Evolutionary conservation across 306 rosid genomes (phyloP).

Genomic region (Fagus crenata): DNA sequence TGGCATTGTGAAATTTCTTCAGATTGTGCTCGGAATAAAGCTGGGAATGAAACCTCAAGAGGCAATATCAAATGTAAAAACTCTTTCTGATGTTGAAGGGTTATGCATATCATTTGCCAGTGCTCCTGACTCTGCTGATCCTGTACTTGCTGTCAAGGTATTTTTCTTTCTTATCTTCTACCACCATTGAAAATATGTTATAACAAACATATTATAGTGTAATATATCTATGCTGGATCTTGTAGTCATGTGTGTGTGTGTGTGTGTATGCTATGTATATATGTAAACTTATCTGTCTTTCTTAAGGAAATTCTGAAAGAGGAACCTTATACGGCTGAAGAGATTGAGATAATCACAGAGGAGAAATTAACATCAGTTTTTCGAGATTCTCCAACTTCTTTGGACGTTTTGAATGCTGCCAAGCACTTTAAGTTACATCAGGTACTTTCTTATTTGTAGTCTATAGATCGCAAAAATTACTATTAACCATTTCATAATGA

Average conservation of each 20-base stretch:
- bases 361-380: conserved; percentile 64
- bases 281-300: conserved; percentile 13
- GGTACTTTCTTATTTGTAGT: conserved; percentile 42
- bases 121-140: conserved; percentile 63
- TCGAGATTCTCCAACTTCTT: conserved; percentile 59
- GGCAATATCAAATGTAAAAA: conserved; percentile 65
- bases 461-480: conserved; percentile 5
- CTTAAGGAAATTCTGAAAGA: conserved; percentile 81
- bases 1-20: conserved; percentile 17
- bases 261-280: background rate
- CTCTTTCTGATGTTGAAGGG: conserved; percentile 92
- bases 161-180: conserved; percentile 21
- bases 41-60: conserved; percentile 76
- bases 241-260: background rate
- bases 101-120: conserved; percentile 71
- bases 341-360: conserved; percentile 60
- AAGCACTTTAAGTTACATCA: conserved; percentile 78
- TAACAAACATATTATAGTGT: background rate
- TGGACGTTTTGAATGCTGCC: conserved; percentile 79
- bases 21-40: conserved; percentile 88
- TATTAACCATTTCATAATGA: conserved; percentile 4
- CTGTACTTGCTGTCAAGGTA: conserved; percentile 89
- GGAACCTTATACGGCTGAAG: conserved; percentile 80
- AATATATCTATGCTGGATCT: background rate
- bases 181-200: background rate